Evolutionary conservation across 345 rosid genomes (phyloP).

Genomic region (Eucalyptus polybractea): DNA sequence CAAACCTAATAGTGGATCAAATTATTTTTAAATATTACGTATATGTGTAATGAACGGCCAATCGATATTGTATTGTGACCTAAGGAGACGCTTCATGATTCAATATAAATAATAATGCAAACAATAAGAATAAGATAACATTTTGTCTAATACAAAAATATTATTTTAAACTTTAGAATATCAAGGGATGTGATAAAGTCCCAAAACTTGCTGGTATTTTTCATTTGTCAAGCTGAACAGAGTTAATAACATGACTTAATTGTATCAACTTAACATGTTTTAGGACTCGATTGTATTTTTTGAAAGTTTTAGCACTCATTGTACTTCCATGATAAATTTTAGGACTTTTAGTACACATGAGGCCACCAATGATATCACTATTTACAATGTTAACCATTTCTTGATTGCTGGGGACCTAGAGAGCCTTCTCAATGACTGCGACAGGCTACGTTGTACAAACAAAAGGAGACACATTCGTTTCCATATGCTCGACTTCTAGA

Average conservation of each 20-base stretch:
- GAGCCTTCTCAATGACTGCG: neutral
- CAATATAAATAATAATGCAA: neutral
- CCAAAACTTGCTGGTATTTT: neutral
- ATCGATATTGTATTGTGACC: neutral
- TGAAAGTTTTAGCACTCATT: neutral
- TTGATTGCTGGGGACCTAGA: neutral
- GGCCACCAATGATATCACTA: neutral
- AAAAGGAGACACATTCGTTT: neutral
- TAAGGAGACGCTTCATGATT: neutral
- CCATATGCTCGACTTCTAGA: neutral
- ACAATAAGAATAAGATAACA: neutral
- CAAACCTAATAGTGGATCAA: neutral
- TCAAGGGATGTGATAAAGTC: neutral
- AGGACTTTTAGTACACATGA: neutral
- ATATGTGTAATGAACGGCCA: neutral
- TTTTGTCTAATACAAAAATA: neutral
- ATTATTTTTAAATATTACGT: neutral
- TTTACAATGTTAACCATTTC: neutral
- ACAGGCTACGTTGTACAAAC: neutral
- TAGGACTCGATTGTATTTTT: too few relatives aligned
- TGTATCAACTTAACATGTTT: too few relatives aligned
- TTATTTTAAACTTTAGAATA: neutral
- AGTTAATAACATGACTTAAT: too few relatives aligned
- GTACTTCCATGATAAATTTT: neutral
- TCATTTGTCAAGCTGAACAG: neutral